These are phyloP conservation scores for Oemleria cerasiformis DNA, from an alignment of 306 rosid species.

Conservation along the genomic window DNA sequence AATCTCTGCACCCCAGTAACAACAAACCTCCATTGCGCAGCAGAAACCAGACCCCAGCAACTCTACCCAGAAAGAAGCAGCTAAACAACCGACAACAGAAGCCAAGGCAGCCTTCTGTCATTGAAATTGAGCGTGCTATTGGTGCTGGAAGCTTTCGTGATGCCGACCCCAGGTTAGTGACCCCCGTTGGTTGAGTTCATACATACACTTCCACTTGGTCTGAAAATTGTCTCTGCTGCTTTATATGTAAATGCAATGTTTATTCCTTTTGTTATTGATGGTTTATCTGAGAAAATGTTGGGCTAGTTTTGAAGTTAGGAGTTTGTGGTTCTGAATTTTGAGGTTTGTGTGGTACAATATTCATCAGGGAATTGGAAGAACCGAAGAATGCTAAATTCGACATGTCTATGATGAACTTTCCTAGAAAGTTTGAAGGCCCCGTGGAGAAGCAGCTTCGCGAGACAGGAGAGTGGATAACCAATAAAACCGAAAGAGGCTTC, in stretches of 20 bases:
- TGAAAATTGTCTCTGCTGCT: not conserved
- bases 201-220: not conserved
- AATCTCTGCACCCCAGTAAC: conserved; percentile 25
- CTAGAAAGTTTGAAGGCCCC: conserved; percentile 49
- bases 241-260: too few relatives aligned
- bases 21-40: conserved; percentile 19
- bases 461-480: conserved; percentile 68
- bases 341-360: not conserved
- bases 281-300: not conserved
- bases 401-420: conserved; percentile 44
- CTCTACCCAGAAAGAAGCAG: conserved; percentile 17
- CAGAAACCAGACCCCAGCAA: conserved; percentile 10
- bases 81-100: conserved; percentile 8
- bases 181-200: not conserved
- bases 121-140: conserved; percentile 65
- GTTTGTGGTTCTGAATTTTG: not conserved
- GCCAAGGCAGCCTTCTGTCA: conserved; percentile 46
- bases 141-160: conserved; percentile 91
- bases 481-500: conserved; percentile 45
- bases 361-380: conserved; percentile 53
- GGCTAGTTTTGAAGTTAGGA: not conserved
- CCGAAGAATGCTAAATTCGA: conserved; percentile 43
- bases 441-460: conserved; percentile 67
- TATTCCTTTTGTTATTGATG: not conserved
- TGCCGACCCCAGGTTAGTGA: conserved; percentile 43